Base-by-base conservation (phyloP, 2,329 filamentous ascomycete genomes). In the Fusarium foetens region DNA sequence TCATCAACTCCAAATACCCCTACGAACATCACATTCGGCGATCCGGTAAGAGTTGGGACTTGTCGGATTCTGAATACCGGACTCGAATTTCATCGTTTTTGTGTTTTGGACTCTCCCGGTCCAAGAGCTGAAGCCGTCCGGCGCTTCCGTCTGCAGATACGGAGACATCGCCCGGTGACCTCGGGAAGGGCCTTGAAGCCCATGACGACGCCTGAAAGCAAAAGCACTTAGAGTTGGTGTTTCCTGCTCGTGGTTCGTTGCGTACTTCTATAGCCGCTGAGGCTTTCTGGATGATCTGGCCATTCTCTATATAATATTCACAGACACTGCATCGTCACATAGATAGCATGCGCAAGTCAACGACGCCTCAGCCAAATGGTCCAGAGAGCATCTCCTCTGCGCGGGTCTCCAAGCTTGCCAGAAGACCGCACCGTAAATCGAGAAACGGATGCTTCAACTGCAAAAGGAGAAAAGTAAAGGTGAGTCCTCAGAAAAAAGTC, bases 391-490 rank as follows among this genome's bases (percentile, higher is more conserved):
- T 77, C 53, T 72, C 63, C 33, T 68, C 73, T 25, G 67, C 69
- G 23, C 72, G 76, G 54, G 75, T 77, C 49, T 76, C 76, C 46
- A 77, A 77, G 48, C 64, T 77, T 49, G 73, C 74, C 27, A 75
- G 74, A 57, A 76, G 77, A 68, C 75, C 77, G n/a, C 77, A 78
- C 53, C 75, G 76, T 63, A 79, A 80, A 64, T 79, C 78, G 19
- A 69, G 78, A 45, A 76, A 77, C 41, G 78, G 78, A 19, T 80
- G 78, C 43, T 72, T 78, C 55, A 80, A 80, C 59, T 80, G 78
- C 58, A 80, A 80, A 31, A 72, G 76, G 51, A 68, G 78, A 33
- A 80, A 80, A 66, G 76, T 80, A 54, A 80, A 80, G 73, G 78
- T 78, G 53, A 48, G 70, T 60, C 31, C 25, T 33, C 46, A 5